phyloP scores from a whole-genome alignment of 2,329 filamentous ascomycete species.

The Phoma sp. region DNA sequence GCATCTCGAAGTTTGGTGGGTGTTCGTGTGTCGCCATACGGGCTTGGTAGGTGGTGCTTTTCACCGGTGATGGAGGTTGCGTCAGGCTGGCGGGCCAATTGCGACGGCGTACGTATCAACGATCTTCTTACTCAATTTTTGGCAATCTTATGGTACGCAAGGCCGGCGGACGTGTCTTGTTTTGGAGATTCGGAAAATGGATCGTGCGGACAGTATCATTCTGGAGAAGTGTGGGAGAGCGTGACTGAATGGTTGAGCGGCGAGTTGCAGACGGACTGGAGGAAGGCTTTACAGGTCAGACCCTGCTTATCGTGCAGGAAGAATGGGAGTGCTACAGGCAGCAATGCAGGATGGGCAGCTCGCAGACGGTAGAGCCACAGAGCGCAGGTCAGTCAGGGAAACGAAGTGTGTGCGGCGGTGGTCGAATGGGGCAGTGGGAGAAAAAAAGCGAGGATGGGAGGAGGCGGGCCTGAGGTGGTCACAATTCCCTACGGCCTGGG shows the following conservation, averaged over 20 bases:
- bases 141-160: constrained; percentile 43
- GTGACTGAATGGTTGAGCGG: constrained; percentile 43
- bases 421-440: constrained; percentile 39
- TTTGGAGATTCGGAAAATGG: constrained; percentile 42
- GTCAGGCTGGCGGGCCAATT: constrained; percentile 43
- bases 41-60: constrained; percentile 31
- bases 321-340: constrained; percentile 45
- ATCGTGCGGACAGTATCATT: constrained; percentile 52
- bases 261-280: constrained; percentile 43
- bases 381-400: constrained; percentile 39
- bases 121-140: constrained; percentile 25
- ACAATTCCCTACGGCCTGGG: constrained; percentile 42
- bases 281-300: constrained; percentile 48
- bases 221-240: constrained; percentile 44
- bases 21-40: constrained; percentile 45
- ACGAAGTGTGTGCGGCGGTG: constrained; percentile 34
- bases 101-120: constrained; percentile 40
- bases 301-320: constrained; percentile 51
- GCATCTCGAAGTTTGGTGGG: constrained; percentile 36
- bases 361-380: constrained; percentile 46
- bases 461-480: constrained; percentile 44
- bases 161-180: constrained; percentile 41
- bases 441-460: constrained; percentile 36
- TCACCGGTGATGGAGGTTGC: constrained; percentile 33
- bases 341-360: constrained; percentile 50